Evolutionary conservation across 106 monocot genomes (phyloP).

Genomic region (Allium sativum): DNA sequence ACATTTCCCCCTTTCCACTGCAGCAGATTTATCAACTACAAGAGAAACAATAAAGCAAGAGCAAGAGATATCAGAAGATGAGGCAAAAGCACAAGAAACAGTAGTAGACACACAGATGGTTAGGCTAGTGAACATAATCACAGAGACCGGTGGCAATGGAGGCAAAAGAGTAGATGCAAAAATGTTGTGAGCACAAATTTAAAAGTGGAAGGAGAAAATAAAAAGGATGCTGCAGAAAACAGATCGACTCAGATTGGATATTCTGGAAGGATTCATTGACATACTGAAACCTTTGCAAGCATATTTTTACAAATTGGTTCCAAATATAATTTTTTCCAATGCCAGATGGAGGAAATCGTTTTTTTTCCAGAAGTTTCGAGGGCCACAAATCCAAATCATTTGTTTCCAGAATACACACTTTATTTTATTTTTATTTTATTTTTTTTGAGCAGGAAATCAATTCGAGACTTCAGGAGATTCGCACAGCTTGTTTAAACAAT

Average conservation of each 20-base stretch:
- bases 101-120: conserved; percentile 33
- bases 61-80: conserved; percentile 29
- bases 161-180: not conserved
- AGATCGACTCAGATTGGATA: conserved; percentile 35
- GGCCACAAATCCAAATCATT: too few relatives aligned
- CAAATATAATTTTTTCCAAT: too few relatives aligned
- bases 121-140: conserved; percentile 14
- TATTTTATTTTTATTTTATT: too few relatives aligned
- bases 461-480: too few relatives aligned
- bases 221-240: conserved; percentile 27
- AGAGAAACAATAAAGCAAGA: conserved; percentile 18
- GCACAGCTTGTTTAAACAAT: too few relatives aligned
- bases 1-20: conserved; percentile 20
- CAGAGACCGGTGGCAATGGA: conserved; percentile 1
- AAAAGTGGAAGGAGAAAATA: conserved; percentile 22
- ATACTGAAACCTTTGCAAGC: conserved; percentile 40
- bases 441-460: too few relatives aligned
- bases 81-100: conserved; percentile 30
- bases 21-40: conserved; percentile 24
- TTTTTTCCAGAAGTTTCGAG: too few relatives aligned
- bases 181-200: conserved; percentile 32
- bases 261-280: conserved; percentile 32
- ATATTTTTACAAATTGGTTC: too few relatives aligned
- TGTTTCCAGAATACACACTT: too few relatives aligned
- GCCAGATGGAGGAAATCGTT: too few relatives aligned